Evolutionary conservation across 2,329 filamentous ascomycete species (phyloP), one percentile per base, ranked within the genome.

Genomic region (Rhynchosporium secalis): DNA sequence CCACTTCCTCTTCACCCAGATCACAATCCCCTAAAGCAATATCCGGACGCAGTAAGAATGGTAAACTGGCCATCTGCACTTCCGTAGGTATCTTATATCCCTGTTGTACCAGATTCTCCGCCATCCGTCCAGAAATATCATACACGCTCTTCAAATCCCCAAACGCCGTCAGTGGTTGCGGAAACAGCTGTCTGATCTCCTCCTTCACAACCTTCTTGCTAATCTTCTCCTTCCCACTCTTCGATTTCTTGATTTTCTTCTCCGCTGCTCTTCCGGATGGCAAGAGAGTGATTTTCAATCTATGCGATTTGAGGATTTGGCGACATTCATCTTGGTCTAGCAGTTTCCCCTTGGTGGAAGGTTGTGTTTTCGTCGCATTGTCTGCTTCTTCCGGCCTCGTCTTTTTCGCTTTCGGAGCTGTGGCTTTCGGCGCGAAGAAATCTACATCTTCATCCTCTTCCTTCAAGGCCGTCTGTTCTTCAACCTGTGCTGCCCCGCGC

Each of bases 51-150:
- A 98, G 78, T 41, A 98, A 78, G 51, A 98, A 76, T 33, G 95
- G 94, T 66, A 99, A 76, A 70, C 88, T 89, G 3, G 86, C 93
- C 76, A 98, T 84, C 75, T 99, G 95, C 12, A 99, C 93, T 76
- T 98, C 94, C 0, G 95, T 99, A 12, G 95, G 95, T 61, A 92
- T 80, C 41, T 83, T 86, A 74, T 96, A 99, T 10, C 90, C 92
- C 76, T 98, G 91, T n/a, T 85, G 82, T 13, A 84, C 80, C 36
- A 99, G 80, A 72, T 99, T 99, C 64, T 89, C 85, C 1, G 86
- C 86, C 49, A 99, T 77, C 47, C 87, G 83, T 46, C 83, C 80
- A 3, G 91, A 89, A 47, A 97, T 85, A n/a, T 82, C 83, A 76
- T 94, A 96, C 49, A 80, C 80, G 38, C 81, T 79, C 43, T 86